Evolutionary conservation across 305 asterid species (phyloP), one percentile per base, ranked within the genome.

Genomic region (Stenogyne calaminthoides): DNA sequence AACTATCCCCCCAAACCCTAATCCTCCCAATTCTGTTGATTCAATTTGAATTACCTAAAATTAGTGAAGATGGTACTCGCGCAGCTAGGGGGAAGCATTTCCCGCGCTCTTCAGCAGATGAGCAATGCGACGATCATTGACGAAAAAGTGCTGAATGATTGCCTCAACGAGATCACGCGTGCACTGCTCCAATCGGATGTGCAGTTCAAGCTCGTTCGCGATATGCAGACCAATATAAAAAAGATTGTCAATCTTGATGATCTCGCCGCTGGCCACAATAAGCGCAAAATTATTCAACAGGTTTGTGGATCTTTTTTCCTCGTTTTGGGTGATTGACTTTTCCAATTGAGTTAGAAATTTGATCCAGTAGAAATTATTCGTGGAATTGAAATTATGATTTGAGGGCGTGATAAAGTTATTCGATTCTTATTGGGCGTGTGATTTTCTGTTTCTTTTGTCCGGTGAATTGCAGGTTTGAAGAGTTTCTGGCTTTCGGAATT

Each of bases 81-180:
- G 36, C 86, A 95, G 84, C 72, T 95, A 80, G 98, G 98, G 8
- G 92, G 96, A 72, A 90, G 93, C 89, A 90, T 95, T 18, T 62
- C 97, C 77, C 98, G 97, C 56, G 98, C 99, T 88, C 95, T 95
- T 77, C 99, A 92, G 92, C 98, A 92, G 95, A 95, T 95, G 99
- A 95, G 98, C 98, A 95, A 95, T 84, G 97, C 98, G 75, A 95
- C 97, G 29, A 87, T 95, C 60, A 90, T 95, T 69, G 99, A 95
- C 51, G 98, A 92, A 77, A 95, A 92, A 77, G 99, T 90, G 67
- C 82, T 92, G 52, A 90, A 84, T 71, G 97, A 90, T 10, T 94
- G 99, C 80, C 91, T 92, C 59, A 95, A 95, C 71, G 98, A 89
- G 87, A 92, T 95, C 79, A 84, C 98, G 18, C 95, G 99, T 37